phyloP scores from a whole-genome alignment of 306 rosid species.

The Sechiopsis laciniata region DNA sequence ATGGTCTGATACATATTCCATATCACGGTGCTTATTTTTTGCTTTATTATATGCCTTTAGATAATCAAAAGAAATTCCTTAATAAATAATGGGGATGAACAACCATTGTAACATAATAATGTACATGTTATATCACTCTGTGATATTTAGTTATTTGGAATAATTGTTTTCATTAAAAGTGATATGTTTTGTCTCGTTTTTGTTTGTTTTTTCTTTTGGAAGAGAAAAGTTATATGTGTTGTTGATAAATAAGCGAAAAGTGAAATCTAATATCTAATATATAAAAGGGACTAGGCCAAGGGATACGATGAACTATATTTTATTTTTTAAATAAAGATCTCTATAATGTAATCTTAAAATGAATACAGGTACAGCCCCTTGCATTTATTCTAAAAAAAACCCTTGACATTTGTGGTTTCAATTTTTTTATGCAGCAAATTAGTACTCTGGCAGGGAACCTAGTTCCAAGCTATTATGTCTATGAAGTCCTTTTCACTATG shows the following conservation, averaged over 20 bases:
- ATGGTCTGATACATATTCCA: too few relatives aligned
- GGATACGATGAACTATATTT: not conserved
- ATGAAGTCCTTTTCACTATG: conserved; percentile 79
- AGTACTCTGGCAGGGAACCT: conserved; percentile 71
- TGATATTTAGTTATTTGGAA: not conserved
- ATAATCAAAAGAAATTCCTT: not conserved
- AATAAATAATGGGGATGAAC: not conserved
- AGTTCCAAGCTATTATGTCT: conserved; percentile 57
- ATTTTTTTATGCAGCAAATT: conserved; percentile 57
- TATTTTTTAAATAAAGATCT: not conserved
- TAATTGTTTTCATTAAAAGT: not conserved
- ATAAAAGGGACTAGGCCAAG: not conserved
- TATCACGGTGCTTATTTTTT: too few relatives aligned
- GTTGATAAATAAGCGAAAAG: not conserved
- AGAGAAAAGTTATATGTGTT: not conserved
- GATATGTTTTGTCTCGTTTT: too few relatives aligned
- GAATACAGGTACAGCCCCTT: conserved; percentile 1
- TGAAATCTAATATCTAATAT: not conserved
- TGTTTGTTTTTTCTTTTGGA: too few relatives aligned
- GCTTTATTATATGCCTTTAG: too few relatives aligned
- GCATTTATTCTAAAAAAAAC: not conserved
- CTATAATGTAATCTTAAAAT: conserved; percentile 6
- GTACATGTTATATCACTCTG: not conserved
- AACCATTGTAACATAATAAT: conserved; percentile 1
- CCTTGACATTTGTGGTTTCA: conserved; percentile 21